These are phyloP conservation scores for Rhododendron simsii DNA, from an alignment of 148 eudicot species.

Conservation along the genomic window DNA sequence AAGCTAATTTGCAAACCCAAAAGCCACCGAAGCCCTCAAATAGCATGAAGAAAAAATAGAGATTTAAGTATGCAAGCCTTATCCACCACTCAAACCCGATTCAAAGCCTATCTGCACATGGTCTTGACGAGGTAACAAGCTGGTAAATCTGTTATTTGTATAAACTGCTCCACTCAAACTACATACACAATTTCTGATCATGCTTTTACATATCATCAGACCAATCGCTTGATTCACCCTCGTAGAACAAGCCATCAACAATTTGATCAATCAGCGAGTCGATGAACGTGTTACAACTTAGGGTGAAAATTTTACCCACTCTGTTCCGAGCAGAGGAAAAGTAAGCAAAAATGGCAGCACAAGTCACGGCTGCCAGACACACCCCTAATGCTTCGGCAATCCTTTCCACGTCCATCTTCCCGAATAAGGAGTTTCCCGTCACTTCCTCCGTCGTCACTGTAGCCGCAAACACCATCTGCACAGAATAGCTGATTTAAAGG, in stretches of 20 bases:
- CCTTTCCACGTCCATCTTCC: conserved; percentile 66
- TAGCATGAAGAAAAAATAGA: too few species aligned
- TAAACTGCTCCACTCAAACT: background rate
- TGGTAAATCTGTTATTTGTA: background rate
- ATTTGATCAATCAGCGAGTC: conserved; percentile 73
- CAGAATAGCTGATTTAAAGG: background rate
- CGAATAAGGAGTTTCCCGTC: conserved; percentile 75
- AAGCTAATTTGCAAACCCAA: too few species aligned
- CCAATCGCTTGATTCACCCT: conserved; percentile 44
- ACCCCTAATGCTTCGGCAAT: conserved; percentile 56
- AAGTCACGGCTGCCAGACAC: conserved; percentile 45
- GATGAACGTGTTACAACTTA: conserved; percentile 63
- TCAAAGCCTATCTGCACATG: background rate
- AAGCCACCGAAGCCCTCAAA: too few species aligned
- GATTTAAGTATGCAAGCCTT: too few species aligned
- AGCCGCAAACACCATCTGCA: conserved; percentile 68
- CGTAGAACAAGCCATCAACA: conserved; percentile 76
- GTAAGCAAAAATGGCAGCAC: conserved; percentile 71
- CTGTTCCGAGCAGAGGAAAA: conserved; percentile 54
- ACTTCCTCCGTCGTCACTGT: conserved; percentile 56
- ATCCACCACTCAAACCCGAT: too few species aligned
- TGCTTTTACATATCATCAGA: conserved; percentile 34
- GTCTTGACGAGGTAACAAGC: background rate
- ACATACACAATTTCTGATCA: background rate
- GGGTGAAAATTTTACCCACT: conserved; percentile 56